Evolutionary conservation across 257 asterid species (phyloP).

Genomic region (Paraleonurus japonicus): DNA sequence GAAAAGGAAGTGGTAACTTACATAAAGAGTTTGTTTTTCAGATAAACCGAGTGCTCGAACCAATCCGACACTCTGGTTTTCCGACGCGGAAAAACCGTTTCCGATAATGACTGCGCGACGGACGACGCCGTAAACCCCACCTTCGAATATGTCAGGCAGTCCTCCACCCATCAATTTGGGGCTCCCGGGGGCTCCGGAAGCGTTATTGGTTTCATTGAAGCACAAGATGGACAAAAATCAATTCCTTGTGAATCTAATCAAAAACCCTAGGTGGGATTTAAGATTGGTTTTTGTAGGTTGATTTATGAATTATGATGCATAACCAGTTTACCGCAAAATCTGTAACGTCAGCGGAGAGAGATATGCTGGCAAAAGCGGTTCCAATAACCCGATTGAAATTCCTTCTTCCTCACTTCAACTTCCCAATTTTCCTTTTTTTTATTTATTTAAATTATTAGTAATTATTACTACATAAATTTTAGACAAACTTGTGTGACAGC

Average conservation of each 20-base stretch:
- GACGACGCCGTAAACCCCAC: slow-evolving; percentile 68
- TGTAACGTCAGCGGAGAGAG: not conserved
- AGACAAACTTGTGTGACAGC: too few species aligned
- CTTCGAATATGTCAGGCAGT: slow-evolving; percentile 86
- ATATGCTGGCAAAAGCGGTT: slow-evolving; percentile 22
- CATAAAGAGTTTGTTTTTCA: slow-evolving; percentile 68
- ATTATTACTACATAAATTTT: too few species aligned
- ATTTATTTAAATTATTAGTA: not conserved
- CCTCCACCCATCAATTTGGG: slow-evolving; percentile 61
- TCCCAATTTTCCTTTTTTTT: not conserved
- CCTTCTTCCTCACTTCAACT: slow-evolving; percentile 20
- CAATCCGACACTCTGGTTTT: slow-evolving; percentile 89
- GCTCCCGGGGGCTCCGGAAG: slow-evolving; percentile 90
- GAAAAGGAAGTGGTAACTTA: slow-evolving; percentile 25
- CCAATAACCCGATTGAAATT: not conserved
- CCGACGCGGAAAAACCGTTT: slow-evolving; percentile 88
- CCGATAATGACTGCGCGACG: slow-evolving; percentile 93
- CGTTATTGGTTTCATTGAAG: slow-evolving; percentile 83
- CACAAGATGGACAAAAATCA: not conserved
- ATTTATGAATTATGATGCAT: slow-evolving; percentile 7
- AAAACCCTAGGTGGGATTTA: slow-evolving; percentile 35
- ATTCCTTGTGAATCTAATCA: slow-evolving; percentile 4
- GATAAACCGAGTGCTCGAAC: slow-evolving; percentile 90
- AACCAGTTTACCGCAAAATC: not conserved
- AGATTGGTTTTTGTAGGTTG: slow-evolving; percentile 13